Evolutionary conservation across 352 stramenopile species (phyloP).

Genomic region (Globisporangium cederbergense): DNA sequence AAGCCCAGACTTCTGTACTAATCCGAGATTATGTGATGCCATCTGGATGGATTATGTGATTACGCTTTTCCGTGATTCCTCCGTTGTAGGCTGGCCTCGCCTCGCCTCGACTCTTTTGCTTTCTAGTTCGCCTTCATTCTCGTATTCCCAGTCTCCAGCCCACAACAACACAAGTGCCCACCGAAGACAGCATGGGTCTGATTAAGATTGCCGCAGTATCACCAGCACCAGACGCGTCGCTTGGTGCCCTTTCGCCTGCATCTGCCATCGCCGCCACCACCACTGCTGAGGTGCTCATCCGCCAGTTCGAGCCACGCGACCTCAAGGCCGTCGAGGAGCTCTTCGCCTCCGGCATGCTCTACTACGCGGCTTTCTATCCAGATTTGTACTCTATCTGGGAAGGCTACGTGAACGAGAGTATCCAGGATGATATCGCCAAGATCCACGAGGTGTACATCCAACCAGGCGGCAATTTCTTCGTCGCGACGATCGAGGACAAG

Average conservation of each 20-base stretch:
- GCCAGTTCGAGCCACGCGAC: slow-evolving; percentile 20
- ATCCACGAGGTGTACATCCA: slow-evolving; percentile 33
- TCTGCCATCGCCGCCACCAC: background rate
- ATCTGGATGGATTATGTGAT: slow-evolving; percentile 3
- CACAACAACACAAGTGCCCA: background rate
- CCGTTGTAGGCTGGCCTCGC: background rate
- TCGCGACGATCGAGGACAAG: slow-evolving; percentile 15
- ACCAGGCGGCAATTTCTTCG: slow-evolving; percentile 41
- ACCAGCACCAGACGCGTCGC: no score
- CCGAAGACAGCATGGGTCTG: background rate
- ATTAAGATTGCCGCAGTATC: background rate
- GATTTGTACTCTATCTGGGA: background rate
- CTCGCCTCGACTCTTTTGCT: background rate
- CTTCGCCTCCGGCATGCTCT: slow-evolving; percentile 11
- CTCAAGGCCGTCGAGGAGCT: slow-evolving; percentile 20
- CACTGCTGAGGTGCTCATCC: slow-evolving; percentile 16
- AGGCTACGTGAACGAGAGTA: slow-evolving; percentile 8
- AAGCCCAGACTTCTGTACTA: slow-evolving; percentile 2
- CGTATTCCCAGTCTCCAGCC: background rate
- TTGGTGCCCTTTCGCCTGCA: no score
- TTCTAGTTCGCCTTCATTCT: background rate
- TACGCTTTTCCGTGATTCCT: background rate
- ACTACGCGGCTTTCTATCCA: slow-evolving; percentile 2
- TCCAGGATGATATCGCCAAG: slow-evolving; percentile 26
- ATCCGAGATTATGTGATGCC: background rate